These are phyloP conservation scores for Neurospora sublineolata DNA, from an alignment of 495 filamentous ascomycete species.

Conservation along the genomic window DNA sequence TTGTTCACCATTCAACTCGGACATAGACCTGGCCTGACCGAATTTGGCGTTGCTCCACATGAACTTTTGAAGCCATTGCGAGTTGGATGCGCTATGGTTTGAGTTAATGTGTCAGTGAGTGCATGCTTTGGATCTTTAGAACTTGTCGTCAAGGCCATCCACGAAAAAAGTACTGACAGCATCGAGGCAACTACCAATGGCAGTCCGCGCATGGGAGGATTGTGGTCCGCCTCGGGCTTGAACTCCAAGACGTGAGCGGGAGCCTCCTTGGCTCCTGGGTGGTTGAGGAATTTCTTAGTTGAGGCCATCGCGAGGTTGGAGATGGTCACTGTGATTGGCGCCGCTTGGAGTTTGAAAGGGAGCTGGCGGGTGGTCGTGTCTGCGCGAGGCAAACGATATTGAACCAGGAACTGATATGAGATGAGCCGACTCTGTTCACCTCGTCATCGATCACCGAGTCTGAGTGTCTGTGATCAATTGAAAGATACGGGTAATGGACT, in stretches of 20 bases:
- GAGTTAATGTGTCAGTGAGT: background rate
- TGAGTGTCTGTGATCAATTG: background rate
- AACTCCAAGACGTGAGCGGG: conserved; percentile 13
- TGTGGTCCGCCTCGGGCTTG: conserved; percentile 14
- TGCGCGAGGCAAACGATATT: background rate
- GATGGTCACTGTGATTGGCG: background rate
- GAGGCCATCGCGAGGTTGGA: conserved; percentile 3
- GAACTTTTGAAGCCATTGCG: conserved; percentile 17
- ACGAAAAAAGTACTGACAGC: conserved; percentile 11
- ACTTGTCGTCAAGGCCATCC: background rate
- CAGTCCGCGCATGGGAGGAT: conserved; percentile 21
- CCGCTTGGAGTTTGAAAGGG: background rate
- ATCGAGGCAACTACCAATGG: conserved; percentile 16
- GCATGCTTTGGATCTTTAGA: background rate
- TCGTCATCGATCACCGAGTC: background rate
- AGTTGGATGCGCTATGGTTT: conserved; percentile 15
- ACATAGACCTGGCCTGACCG: conserved; percentile 43
- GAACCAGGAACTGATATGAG: background rate
- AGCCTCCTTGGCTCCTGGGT: conserved; percentile 24
- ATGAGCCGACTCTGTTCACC: background rate
- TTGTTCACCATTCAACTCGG: conserved; percentile 45
- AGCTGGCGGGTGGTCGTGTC: background rate
- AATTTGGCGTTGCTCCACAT: conserved; percentile 70
- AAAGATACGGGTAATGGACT: background rate
- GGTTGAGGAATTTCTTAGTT: conserved; percentile 17